Base-by-base conservation (phyloP, 2,329 filamentous ascomycete species). In the Curvularia verruculosa region DNA sequence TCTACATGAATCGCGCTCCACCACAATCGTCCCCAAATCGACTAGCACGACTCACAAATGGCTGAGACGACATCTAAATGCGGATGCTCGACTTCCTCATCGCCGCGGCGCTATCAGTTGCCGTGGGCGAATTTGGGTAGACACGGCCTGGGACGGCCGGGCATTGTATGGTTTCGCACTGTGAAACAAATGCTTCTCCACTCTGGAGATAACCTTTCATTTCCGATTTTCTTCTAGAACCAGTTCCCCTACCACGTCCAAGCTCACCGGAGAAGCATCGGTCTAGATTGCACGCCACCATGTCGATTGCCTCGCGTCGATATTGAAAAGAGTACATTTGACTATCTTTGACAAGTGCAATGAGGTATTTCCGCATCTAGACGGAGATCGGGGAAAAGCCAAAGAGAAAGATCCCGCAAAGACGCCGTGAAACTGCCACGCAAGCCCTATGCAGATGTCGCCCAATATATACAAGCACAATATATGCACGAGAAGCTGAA, bases 401-500 rank as follows among this genome's bases (percentile, higher is more conserved):
- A 29, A 31, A 45, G 41, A 31, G 31, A n/a, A 40, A 26, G 31
- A 40, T 40, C 34, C 47, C 47, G 47, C 41, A 55, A 39, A 39
- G 52, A 49, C 40, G 47, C 47, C 52, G 47, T 45, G 47, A 55
- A 48, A 37, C 40, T 23, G 52, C 40, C 34, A 28, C 36, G 52
- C 40, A 36, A 55, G 39, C 40, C 52, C 24, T 10, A 26, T 37
- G 40, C 40, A 40, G 23, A 31, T 13, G 15, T 34, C 31, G 37
- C 52, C 29, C 15, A 40, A 52, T 45, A 51, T 51, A 45, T 40
- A 40, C 47, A 52, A n/a, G 47, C 40, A 55, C 39, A 55, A 57
- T 24, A 45, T 58, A 58, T 55, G 28, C 54, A 55, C 47, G 34
- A 36, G 9, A 26, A 55, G 49, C 28, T n/a, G 23, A 54, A 54